Conservation (phyloP, 2,329 filamentous ascomycete genomes). For the Ophiostoma novo-ulmi region DNA sequence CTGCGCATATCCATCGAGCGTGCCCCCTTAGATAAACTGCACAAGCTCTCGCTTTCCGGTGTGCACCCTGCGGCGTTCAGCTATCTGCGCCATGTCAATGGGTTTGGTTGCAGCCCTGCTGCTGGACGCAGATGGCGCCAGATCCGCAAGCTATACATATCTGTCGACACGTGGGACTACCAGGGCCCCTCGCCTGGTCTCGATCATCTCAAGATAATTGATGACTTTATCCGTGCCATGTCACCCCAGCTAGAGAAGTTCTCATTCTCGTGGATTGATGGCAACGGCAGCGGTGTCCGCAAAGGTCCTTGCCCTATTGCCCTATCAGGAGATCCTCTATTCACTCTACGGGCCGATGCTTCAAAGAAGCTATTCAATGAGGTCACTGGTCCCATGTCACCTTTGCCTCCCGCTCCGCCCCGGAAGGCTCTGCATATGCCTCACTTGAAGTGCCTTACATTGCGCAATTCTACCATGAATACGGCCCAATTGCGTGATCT, state of each 20-base stretch:
- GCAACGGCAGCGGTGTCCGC: slow-evolving; percentile 28
- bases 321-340: slow-evolving; percentile 64
- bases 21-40: slow-evolving; percentile 59
- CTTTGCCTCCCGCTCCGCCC: slow-evolving; percentile 49
- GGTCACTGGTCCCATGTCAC: slow-evolving; percentile 60
- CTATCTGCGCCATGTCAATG: slow-evolving; percentile 69
- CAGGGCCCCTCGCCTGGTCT: slow-evolving; percentile 53
- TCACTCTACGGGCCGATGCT: slow-evolving; percentile 51
- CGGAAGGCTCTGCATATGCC: slow-evolving; percentile 59
- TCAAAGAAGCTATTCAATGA: slow-evolving; percentile 59
- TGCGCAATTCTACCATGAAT: slow-evolving; percentile 69
- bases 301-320: slow-evolving; percentile 71
- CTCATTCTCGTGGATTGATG: slow-evolving; percentile 70
- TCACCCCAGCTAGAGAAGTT: slow-evolving; percentile 62
- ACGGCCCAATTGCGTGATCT: slow-evolving; percentile 65
- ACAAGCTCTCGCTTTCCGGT: slow-evolving; percentile 64
- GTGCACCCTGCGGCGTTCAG: slow-evolving; percentile 71
- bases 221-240: slow-evolving; percentile 72
- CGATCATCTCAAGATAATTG: slow-evolving; percentile 71
- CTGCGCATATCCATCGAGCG: slow-evolving; percentile 77
- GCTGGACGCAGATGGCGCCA: slow-evolving; percentile 70
- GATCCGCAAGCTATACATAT: slow-evolving; percentile 67
- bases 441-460: slow-evolving; percentile 60
- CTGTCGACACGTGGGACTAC: slow-evolving; percentile 66
- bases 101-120: slow-evolving; percentile 68